A percentile compares a stretch with the other conserved stretches of the same genome.
Evolutionary conservation across 306 rosid species (phyloP).

Genomic region (Quercus berberidifolia): DNA sequence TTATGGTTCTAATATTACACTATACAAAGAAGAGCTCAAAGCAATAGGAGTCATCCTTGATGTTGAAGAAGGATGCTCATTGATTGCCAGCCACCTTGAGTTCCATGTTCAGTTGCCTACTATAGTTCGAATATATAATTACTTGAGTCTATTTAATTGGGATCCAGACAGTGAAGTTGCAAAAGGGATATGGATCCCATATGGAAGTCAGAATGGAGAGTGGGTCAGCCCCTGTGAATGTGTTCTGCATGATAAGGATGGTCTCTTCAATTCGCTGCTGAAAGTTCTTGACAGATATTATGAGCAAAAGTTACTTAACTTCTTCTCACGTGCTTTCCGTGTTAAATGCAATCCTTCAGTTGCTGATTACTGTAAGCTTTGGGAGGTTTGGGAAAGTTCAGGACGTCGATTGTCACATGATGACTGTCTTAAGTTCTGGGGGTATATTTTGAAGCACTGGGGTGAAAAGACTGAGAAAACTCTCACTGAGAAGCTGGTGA

Average conservation of each 20-base stretch:
- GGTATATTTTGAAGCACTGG: conserved; percentile 37
- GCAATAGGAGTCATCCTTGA: conserved; percentile 52
- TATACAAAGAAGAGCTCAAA: conserved; percentile 46
- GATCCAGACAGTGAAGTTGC: conserved; percentile 32
- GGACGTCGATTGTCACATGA: conserved; percentile 27
- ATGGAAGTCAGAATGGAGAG: conserved; percentile 25
- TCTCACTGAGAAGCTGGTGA: conserved; percentile 35
- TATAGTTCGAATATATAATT: conserved; percentile 40
- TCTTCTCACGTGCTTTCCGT: conserved; percentile 40
- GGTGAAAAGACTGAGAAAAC: conserved; percentile 14
- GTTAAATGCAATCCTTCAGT: conserved; percentile 40
- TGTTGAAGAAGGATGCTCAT: conserved; percentile 29
- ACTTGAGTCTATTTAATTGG: conserved; percentile 41
- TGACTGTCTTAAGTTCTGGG: conserved; percentile 65
- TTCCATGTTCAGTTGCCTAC: conserved; percentile 22
- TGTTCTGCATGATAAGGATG: conserved; percentile 45
- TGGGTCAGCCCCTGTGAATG: conserved; percentile 52
- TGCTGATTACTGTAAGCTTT: conserved; percentile 53
- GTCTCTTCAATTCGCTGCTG: conserved; percentile 48
- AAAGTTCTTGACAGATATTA: conserved; percentile 40
- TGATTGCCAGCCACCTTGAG: conserved; percentile 46
- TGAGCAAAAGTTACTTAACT: conserved; percentile 23
- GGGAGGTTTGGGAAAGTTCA: conserved; percentile 69
- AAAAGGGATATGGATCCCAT: conserved; percentile 56
- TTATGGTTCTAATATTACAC: conserved; percentile 41